Percentiles rank a stretch among this genome's conserved stretches.
These are phyloP conservation scores for Termitomyces sp. DNA, from an alignment of 768 basidiomycete species.

Conservation along the genomic window DNA sequence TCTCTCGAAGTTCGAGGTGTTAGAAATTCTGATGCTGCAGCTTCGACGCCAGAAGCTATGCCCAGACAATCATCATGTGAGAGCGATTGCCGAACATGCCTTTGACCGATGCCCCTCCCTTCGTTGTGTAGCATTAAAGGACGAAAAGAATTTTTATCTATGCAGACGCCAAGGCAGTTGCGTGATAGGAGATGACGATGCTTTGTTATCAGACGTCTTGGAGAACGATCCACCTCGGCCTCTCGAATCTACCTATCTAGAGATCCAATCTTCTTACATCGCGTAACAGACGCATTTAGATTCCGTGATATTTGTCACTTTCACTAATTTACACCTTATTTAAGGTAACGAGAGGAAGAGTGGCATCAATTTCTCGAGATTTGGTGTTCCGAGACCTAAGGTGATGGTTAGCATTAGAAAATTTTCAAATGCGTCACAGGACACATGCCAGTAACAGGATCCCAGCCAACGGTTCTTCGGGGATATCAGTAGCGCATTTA, in stretches of 20 bases:
- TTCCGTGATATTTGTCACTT: neutral
- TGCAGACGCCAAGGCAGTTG: constrained; percentile 4
- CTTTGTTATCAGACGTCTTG: neutral
- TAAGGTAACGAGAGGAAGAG: constrained; percentile 34
- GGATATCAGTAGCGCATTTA: neutral
- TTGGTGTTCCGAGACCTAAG: constrained; percentile 36
- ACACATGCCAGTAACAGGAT: constrained; percentile 35
- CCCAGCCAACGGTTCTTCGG: constrained; percentile 35
- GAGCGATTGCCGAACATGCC: constrained; percentile 4
- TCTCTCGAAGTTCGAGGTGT: constrained; percentile 7
- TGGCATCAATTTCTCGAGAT: constrained; percentile 27
- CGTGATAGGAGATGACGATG: constrained; percentile 1
- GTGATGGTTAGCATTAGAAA: neutral
- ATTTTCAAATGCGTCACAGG: no score
- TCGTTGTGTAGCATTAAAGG: constrained; percentile 7
- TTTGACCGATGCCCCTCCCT: constrained; percentile 14
- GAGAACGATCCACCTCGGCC: neutral
- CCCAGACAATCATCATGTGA: neutral
- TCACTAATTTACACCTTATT: neutral
- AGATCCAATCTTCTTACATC: neutral
- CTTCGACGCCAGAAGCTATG: neutral
- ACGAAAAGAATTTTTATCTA: constrained; percentile 1
- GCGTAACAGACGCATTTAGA: neutral
- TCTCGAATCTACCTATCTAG: neutral
- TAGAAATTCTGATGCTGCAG: constrained; percentile 9